Percentiles rank a stretch among this genome's conserved stretches.
Evolutionary conservation across 371 early-diverging fungal genomes (phyloP).

Genomic region (Apophysomyces sp.): DNA sequence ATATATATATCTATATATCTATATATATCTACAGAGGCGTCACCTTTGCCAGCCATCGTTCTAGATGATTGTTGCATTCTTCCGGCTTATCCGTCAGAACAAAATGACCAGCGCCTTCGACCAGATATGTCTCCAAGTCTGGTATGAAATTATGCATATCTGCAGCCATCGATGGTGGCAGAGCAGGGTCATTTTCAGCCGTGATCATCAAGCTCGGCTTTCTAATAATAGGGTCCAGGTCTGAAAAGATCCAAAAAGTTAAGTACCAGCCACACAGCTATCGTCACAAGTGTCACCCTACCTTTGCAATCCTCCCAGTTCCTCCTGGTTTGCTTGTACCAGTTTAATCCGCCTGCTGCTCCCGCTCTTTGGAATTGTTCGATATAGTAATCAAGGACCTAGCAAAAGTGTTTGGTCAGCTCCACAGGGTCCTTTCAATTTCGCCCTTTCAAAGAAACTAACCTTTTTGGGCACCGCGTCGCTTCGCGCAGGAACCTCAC

Average conservation of each 20-base stretch:
- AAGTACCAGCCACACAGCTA: background rate
- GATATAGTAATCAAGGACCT: slow-evolving; percentile 39
- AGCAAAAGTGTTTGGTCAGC: too few species aligned
- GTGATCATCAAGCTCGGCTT: slow-evolving; percentile 42
- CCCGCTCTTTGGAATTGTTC: slow-evolving; percentile 27
- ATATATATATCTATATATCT: too few species aligned
- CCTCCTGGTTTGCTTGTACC: slow-evolving; percentile 41
- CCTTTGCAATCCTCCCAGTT: slow-evolving; percentile 46
- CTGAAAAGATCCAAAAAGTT: background rate
- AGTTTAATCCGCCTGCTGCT: slow-evolving; percentile 42
- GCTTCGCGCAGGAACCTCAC: slow-evolving; percentile 20
- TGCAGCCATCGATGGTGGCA: slow-evolving; percentile 43
- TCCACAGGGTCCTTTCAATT: too few species aligned
- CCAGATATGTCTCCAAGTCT: slow-evolving; percentile 26
- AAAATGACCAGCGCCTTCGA: slow-evolving; percentile 46
- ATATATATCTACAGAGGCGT: slow-evolving; percentile 8
- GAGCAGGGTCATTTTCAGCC: slow-evolving; percentile 38
- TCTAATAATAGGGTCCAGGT: slow-evolving; percentile 32
- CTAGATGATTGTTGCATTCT: slow-evolving; percentile 31
- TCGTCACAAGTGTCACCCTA: background rate
- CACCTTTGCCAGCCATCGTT: slow-evolving; percentile 33
- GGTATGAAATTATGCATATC: slow-evolving; percentile 34
- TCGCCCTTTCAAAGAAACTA: too few species aligned
- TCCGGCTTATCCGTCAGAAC: slow-evolving; percentile 45
- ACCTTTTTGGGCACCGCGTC: slow-evolving; percentile 28